Evolutionary conservation across 176 grass and related monocot genomes (phyloP), one percentile per base, ranked within the genome.

Genomic region (sorghum (Sorghum bicolor)): DNA sequence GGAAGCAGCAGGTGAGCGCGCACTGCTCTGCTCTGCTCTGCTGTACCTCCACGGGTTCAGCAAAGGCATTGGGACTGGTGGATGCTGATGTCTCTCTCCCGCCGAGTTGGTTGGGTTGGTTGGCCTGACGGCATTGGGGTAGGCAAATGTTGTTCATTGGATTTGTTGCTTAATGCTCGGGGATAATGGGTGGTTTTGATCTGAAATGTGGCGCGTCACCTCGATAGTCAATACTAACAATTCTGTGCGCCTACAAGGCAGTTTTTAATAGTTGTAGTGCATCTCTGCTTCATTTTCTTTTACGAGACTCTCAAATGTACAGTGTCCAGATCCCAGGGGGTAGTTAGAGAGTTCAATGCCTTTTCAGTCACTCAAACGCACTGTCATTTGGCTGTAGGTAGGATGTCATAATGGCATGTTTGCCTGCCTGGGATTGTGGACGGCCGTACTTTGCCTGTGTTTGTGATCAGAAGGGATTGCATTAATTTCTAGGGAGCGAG

Each of bases 1-100:
- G 95, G 20, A 87, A 91, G 75, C 90, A 92, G 73, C 95, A 97
- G 95, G 95, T 94, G 64, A 64, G 57, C 6, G 25, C 64, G 10
- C 29, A 19, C 31, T 39, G 6, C 48, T 76, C 38, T 77, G 43
- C 40, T 43, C 40, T 43, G 20, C 58, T 53, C 48, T 8, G 28
- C 48, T 16, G n/a, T 60, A 25, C 75, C 7, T 43, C 37, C 12
- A 3, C 12, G 6, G 5, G 15, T 10, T 31, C 0, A 31, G 41
- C 25, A 20, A 20, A 31, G 12, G 9, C 76, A 14, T 89, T 80
- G 63, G 34, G 30, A 5, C 20, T 65, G 69, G 25, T 29, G 29
- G 47, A 61, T 79, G 60, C 65, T 83, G 66, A 78, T 84, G 55
- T 45, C 43, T 22, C 30, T n/a, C 5, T 3, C 30, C 22, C 12